Base-by-base conservation (phyloP, 768 basidiomycete species). In the Leccinum aurantiacum region DNA sequence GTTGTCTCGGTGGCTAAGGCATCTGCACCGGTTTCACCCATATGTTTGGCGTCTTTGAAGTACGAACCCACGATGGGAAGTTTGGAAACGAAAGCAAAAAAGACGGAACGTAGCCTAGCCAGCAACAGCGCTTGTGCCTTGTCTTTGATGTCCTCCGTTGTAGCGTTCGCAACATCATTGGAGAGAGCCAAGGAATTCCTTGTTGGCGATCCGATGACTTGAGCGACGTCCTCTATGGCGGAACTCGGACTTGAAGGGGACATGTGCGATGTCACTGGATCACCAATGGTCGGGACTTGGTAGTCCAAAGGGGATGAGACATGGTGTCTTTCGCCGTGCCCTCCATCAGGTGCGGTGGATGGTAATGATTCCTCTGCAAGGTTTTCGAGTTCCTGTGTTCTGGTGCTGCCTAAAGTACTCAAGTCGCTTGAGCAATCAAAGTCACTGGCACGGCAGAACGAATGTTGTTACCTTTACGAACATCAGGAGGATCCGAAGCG, bases 1-100 rank as follows among this genome's bases (percentile, higher is more conserved):
- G 70, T 70, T 27, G 70, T 66, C 52, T 72, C 68, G 9, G 60
- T 68, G n/a, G 54, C 55, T 6, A 53, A 8, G 0, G 54, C 6
- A 25, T 61, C 54, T 6, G 25, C 41, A 48, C 35, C 25, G 17
- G 60, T 27, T 17, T 33, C 63, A 13, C 35, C 33, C 19, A 9
- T 58, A n/a, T 50, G 60, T 47, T 52, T 60, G 15, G 54, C 52
- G 47, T 49, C 33, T 13, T 55, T 33, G 51, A 68, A 65, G 57
- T 68, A 70, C n/a, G 58, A 31, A 51, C 68, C 69, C 17, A 70
- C 63, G 3, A 72, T 31, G 1, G 70, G 71, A 51, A 70, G 46
- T 50, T 49, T 70, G 57, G 62, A 52, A 25, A 48, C 54, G 41
- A 63, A 68, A 41, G 31, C 48, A 48, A 61, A 51, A 50, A 66